Conservation (phyloP, 257 asterid species). For the Solanum appendiculatum region DNA sequence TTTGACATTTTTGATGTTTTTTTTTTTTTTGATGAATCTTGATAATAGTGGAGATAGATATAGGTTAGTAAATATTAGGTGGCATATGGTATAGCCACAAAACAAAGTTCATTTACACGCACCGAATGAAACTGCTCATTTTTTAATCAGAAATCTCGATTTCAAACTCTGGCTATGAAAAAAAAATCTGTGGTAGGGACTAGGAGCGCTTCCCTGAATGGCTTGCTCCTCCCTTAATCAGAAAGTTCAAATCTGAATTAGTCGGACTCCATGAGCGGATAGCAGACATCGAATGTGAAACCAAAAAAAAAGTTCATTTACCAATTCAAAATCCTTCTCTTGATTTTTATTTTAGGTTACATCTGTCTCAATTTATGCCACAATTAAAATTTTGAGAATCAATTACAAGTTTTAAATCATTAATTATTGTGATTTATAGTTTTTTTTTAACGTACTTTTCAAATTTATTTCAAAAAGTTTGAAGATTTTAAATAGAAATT, state of each 20-base stretch:
- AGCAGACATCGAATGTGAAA: neutral
- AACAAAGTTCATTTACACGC: neutral
- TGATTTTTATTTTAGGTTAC: neutral
- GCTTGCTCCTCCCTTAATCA: too few relatives aligned
- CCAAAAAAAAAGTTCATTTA: neutral
- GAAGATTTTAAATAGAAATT: too few relatives aligned
- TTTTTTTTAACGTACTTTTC: too few relatives aligned
- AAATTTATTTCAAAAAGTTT: too few relatives aligned
- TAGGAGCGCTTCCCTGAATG: fast-evolving
- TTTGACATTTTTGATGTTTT: slow-evolving; percentile 10
- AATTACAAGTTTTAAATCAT: too few relatives aligned
- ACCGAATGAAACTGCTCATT: too few relatives aligned
- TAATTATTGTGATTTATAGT: too few relatives aligned
- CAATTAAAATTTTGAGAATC: neutral
- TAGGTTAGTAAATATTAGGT: neutral
- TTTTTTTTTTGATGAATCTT: neutral
- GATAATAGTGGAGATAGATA: neutral
- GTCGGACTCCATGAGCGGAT: fast-evolving
- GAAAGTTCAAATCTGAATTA: neutral
- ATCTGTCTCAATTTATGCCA: too few relatives aligned
- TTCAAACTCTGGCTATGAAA: fast-evolving
- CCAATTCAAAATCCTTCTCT: neutral
- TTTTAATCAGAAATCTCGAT: fast-evolving
- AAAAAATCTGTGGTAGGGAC: neutral
- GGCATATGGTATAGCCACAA: neutral